phyloP scores from a whole-genome alignment of 768 basidiomycete species.

The Suillus clintonianus region DNA sequence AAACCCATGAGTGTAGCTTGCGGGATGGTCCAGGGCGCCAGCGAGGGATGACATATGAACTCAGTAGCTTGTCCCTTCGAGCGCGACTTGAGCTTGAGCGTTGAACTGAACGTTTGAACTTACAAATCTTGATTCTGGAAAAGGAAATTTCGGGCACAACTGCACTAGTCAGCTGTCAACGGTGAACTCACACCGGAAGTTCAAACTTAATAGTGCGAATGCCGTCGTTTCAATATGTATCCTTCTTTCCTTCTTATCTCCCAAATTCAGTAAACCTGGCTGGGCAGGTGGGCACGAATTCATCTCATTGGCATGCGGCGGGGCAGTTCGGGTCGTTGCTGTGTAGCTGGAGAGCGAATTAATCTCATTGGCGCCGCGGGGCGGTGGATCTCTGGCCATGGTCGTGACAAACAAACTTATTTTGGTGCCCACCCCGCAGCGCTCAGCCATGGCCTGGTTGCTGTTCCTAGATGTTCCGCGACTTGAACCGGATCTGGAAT shows the following conservation, averaged over 20 bases:
- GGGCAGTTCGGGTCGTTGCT: neutral
- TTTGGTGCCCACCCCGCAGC: neutral
- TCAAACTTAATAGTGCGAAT: too few relatives aligned
- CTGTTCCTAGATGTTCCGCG: neutral
- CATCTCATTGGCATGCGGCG: neutral
- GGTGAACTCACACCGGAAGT: too few relatives aligned
- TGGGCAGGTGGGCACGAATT: neutral
- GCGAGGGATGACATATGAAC: slow-evolving; percentile 58
- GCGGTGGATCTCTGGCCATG: neutral
- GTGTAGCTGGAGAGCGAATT: neutral
- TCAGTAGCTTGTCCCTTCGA: neutral
- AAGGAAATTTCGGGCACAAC: neutral
- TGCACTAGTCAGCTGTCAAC: too few relatives aligned
- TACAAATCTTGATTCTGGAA: too few relatives aligned
- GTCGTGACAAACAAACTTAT: neutral
- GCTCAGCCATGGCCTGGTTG: slow-evolving; percentile 1
- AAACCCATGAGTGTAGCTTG: slow-evolving; percentile 23
- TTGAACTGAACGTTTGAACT: neutral
- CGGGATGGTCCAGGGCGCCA: slow-evolving; percentile 49
- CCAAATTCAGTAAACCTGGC: too few relatives aligned
- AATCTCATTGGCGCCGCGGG: neutral
- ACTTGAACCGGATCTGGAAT: neutral
- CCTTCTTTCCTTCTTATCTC: too few relatives aligned
- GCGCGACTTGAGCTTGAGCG: neutral
- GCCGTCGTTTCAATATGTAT: too few relatives aligned